Conservation (phyloP, 306 rosid genomes). For the Vigna hirtella region DNA sequence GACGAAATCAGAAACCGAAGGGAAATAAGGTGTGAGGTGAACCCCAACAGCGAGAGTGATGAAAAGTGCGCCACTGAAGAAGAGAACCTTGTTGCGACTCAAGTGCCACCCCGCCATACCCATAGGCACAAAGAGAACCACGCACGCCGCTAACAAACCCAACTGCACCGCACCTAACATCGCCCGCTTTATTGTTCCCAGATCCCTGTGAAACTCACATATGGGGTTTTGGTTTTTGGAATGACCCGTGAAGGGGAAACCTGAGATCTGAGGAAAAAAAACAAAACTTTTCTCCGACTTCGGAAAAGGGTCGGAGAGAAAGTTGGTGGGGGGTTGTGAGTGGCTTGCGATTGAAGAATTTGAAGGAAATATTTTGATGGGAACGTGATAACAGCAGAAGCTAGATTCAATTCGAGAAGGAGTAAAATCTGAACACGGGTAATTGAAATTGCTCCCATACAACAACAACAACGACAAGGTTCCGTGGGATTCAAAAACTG, state of each 20-base stretch:
- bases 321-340: conserved; percentile 50
- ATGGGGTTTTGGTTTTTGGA: background rate
- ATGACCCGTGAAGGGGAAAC: conserved; percentile 10
- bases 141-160: conserved; percentile 85
- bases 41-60: conserved; percentile 94
- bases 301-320: conserved; percentile 45
- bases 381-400: conserved; percentile 49
- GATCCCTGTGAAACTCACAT: conserved; percentile 49
- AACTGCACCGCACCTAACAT: conserved; percentile 83
- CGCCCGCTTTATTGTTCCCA: conserved; percentile 15
- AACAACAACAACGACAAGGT: background rate
- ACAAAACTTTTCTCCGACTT: conserved; percentile 15
- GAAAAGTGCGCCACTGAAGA: conserved; percentile 92
- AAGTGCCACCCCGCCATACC: conserved; percentile 97
- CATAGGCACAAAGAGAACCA: conserved; percentile 93
- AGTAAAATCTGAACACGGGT: conserved; percentile 10
- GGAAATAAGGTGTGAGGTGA: conserved; percentile 89
- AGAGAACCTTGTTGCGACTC: conserved; percentile 93
- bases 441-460: conserved; percentile 31
- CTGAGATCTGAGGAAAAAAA: conserved; percentile 48
- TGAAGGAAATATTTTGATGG: conserved; percentile 45
- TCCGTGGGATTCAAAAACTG: conserved; percentile 21
- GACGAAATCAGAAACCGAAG: conserved; percentile 73
- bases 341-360: conserved; percentile 48
- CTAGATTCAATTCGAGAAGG: background rate